phyloP scores from a whole-genome alignment of 768 basidiomycete genomes.

The Rhizopogon vulgaris region DNA sequence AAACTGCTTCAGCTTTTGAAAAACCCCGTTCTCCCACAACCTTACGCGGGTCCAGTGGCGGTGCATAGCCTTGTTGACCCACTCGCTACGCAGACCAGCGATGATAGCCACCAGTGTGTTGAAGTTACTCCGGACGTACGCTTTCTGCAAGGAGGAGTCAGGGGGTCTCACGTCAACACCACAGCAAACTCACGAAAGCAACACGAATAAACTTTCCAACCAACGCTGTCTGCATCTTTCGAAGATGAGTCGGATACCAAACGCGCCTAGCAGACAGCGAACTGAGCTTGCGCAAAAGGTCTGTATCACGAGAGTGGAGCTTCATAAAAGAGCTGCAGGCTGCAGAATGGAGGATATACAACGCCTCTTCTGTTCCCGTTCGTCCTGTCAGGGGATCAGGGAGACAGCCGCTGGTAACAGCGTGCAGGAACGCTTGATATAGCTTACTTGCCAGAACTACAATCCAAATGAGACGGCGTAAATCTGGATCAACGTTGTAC shows the following conservation, averaged over 20 bases:
- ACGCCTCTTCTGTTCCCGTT: constrained; percentile 39
- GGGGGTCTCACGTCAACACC: too few relatives aligned
- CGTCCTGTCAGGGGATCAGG: constrained; percentile 38
- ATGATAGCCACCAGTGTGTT: too few relatives aligned
- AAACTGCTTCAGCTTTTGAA: too few relatives aligned
- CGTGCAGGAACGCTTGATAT: constrained; percentile 39
- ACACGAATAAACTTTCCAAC: too few relatives aligned
- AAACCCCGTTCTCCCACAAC: too few relatives aligned
- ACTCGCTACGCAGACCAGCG: too few relatives aligned
- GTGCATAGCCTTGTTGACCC: too few relatives aligned
- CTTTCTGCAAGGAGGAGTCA: too few relatives aligned
- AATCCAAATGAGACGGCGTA: constrained; percentile 24
- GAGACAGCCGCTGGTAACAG: constrained; percentile 33
- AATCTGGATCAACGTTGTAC: constrained; percentile 23
- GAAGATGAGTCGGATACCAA: constrained; percentile 33
- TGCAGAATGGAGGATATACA: constrained; percentile 32
- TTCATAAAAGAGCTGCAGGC: constrained; percentile 34
- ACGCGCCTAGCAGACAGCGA: constrained; percentile 27
- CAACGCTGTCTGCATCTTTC: constrained; percentile 36
- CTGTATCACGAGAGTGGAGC: constrained; percentile 22
- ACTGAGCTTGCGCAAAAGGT: constrained; percentile 28
- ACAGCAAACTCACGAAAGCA: too few relatives aligned
- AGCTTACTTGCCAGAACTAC: constrained; percentile 24
- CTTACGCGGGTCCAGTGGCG: too few relatives aligned
- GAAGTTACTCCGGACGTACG: too few relatives aligned